These are phyloP conservation scores for Tuber aestivum DNA, from an alignment of 495 filamentous ascomycete species.

Conservation along the genomic window DNA sequence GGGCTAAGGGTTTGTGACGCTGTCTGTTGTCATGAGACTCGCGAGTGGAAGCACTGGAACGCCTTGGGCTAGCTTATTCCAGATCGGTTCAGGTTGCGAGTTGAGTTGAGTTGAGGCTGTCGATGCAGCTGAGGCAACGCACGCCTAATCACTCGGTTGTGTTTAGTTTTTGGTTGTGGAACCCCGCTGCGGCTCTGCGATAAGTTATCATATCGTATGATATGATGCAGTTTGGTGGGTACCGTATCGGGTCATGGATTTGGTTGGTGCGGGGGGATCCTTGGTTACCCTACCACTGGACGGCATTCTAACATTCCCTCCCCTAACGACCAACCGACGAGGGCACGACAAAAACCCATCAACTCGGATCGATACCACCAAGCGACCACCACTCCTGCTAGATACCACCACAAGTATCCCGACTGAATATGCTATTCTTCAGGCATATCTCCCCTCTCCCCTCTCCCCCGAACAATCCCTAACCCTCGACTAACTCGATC, in stretches of 20 bases:
- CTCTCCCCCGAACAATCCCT: too few species aligned
- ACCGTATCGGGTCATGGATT: neutral
- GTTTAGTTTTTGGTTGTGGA: neutral
- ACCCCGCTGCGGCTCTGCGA: neutral
- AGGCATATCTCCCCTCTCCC: neutral
- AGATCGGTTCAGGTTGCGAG: neutral
- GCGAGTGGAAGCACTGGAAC: neutral
- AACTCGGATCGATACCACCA: neutral
- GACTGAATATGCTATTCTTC: neutral
- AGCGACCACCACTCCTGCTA: neutral
- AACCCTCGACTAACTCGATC: neutral
- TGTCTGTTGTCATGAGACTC: slow-evolving; percentile 2
- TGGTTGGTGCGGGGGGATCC: neutral
- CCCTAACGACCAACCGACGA: neutral
- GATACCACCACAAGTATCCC: neutral
- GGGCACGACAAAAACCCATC: neutral
- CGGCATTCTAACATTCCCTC: neutral
- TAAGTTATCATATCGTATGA: too few species aligned
- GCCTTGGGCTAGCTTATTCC: slow-evolving; percentile 2
- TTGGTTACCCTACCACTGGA: neutral
- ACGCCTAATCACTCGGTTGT: neutral
- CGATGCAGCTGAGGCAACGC: neutral
- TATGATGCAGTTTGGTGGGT: neutral
- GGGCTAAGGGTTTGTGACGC: neutral
- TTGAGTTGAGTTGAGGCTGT: neutral